Percentiles rank a stretch among this genome's conserved stretches.
These are phyloP conservation scores for Entomortierella lignicola DNA, from an alignment of 192 early-diverging fungal species.

Conservation along the genomic window DNA sequence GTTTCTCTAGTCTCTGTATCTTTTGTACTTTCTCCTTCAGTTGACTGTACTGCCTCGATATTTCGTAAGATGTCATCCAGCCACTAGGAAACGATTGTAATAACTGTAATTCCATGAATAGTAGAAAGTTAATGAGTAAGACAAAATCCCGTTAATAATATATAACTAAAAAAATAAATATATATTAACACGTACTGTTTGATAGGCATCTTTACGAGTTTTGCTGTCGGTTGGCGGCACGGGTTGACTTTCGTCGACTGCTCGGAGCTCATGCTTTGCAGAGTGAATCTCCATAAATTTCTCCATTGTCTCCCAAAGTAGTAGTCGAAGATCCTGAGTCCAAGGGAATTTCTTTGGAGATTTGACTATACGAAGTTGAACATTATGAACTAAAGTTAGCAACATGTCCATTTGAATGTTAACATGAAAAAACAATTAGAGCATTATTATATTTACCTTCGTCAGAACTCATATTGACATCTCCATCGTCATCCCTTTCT, in stretches of 20 bases:
- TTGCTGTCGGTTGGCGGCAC: constrained; percentile 48
- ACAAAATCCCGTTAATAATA: not conserved
- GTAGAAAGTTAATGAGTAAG: not conserved
- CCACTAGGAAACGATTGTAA: constrained; percentile 56
- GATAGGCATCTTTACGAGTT: constrained; percentile 61
- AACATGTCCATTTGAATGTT: too few relatives aligned
- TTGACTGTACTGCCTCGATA: constrained; percentile 64
- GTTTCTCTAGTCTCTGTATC: constrained; percentile 47
- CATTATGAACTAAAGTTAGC: too few relatives aligned
- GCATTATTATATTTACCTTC: constrained; percentile 22
- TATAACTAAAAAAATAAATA: too few relatives aligned
- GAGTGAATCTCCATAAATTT: constrained; percentile 47
- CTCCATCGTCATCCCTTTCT: constrained; percentile 33
- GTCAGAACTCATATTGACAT: constrained; percentile 22
- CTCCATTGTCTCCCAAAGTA: constrained; percentile 52
- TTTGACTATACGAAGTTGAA: constrained; percentile 13
- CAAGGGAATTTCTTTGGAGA: constrained; percentile 35
- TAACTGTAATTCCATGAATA: constrained; percentile 28
- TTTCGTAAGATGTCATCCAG: constrained; percentile 69
- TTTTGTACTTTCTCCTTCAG: constrained; percentile 57
- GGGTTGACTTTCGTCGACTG: constrained; percentile 25
- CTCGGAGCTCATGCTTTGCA: constrained; percentile 24
- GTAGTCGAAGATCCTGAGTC: constrained; percentile 40
- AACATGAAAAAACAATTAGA: not conserved
- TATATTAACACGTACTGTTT: constrained; percentile 56